A percentile compares a stretch with the other conserved stretches of the same genome.
These are phyloP conservation scores for Diplodia mutila DNA, from an alignment of 2,329 filamentous ascomycete genomes.

Conservation along the genomic window DNA sequence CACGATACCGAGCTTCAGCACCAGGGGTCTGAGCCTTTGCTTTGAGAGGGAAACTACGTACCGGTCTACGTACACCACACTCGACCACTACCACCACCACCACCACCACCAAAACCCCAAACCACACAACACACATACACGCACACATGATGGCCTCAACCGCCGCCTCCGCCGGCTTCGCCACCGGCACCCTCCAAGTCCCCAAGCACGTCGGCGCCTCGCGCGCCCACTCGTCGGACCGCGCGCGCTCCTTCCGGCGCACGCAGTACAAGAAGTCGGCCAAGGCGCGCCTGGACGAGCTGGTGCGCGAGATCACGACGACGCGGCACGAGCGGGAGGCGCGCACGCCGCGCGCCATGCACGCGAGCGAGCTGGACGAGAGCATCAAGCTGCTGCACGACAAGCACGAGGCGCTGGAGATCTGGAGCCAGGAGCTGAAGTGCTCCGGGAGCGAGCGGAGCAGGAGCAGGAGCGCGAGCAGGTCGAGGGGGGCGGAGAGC, in stretches of 20 bases:
- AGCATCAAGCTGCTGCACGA: slow-evolving; percentile 23
- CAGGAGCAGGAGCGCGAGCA: background rate
- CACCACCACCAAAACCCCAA: background rate
- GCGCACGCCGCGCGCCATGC: background rate
- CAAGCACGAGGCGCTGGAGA: slow-evolving; percentile 10
- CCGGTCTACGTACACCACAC: background rate
- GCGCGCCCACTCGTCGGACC: slow-evolving; percentile 6
- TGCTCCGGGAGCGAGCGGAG: background rate
- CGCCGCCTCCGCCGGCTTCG: background rate
- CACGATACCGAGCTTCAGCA: background rate
- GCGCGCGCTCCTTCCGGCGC: slow-evolving; percentile 21
- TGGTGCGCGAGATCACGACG: slow-evolving; percentile 16
- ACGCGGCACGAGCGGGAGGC: slow-evolving; percentile 17
- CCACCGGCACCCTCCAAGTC: background rate
- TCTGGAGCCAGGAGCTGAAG: slow-evolving; percentile 19
- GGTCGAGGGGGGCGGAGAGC: slow-evolving; percentile 2
- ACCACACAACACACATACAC: background rate
- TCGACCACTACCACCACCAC: background rate
- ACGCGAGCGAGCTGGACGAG: slow-evolving; percentile 2
- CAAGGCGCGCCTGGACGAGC: slow-evolving; percentile 16
- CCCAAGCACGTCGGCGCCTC: background rate
- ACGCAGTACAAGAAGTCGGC: slow-evolving; percentile 22
- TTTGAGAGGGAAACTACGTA: background rate
- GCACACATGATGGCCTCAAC: background rate
- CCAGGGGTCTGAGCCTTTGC: background rate